These are phyloP conservation scores for Blastobotrys malaysiensis DNA, from an alignment of 1,139 yeast genomes.

Conservation along the genomic window DNA sequence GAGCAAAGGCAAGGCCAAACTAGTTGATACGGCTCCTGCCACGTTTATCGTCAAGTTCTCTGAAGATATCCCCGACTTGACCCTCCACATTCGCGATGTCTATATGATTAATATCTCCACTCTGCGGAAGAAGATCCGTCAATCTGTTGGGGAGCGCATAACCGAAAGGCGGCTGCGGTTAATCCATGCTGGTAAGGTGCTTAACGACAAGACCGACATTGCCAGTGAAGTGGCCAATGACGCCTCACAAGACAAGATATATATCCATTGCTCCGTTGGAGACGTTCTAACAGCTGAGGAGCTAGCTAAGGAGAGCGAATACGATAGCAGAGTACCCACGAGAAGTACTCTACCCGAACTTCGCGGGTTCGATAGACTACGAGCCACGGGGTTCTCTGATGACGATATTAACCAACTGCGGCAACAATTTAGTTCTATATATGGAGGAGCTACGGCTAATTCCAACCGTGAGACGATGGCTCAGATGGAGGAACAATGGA, in stretches of 20 bases:
- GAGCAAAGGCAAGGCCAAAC: conserved; percentile 5
- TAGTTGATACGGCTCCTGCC: conserved; percentile 11
- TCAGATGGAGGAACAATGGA: conserved; percentile 84
- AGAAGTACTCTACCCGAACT: conserved; percentile 61
- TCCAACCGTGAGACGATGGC: conserved; percentile 36
- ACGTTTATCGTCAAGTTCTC: conserved; percentile 49
- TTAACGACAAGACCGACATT: conserved; percentile 56
- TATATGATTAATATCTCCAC: conserved; percentile 38
- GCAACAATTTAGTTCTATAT: conserved; percentile 64
- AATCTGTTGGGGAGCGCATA: conserved; percentile 31
- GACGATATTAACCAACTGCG: conserved; percentile 70
- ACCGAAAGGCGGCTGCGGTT: conserved; percentile 54
- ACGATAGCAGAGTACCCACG: conserved; percentile 48
- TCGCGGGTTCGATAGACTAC: conserved; percentile 77
- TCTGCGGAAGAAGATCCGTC: conserved; percentile 41
- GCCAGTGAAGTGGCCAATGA: conserved; percentile 40
- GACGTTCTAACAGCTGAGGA: conserved; percentile 58
- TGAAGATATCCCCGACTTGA: conserved; percentile 43
- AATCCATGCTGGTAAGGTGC: conserved; percentile 68
- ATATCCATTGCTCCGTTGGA: conserved; percentile 79
- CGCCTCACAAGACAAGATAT: conserved; percentile 33
- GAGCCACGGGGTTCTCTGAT: conserved; percentile 76
- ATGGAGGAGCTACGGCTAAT: conserved; percentile 42
- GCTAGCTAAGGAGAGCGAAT: conserved; percentile 54
- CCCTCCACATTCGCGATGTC: conserved; percentile 38